These are phyloP conservation scores for Amniculicola lignicola DNA, from an alignment of 495 filamentous ascomycete genomes.

Conservation along the genomic window DNA sequence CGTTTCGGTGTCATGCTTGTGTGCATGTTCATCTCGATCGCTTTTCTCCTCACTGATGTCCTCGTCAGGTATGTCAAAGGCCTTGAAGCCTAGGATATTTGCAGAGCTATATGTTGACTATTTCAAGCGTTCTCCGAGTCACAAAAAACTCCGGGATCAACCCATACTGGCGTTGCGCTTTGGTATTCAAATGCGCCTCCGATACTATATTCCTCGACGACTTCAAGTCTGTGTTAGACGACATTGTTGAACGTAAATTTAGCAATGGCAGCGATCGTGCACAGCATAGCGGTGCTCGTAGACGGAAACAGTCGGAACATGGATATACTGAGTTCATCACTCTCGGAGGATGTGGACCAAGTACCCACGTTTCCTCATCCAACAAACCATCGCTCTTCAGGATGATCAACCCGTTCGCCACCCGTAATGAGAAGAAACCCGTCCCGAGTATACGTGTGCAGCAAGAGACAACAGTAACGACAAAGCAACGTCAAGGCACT, in stretches of 20 bases:
- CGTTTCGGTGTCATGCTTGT: conserved; percentile 31
- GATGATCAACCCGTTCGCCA: not conserved
- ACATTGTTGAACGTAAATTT: conserved; percentile 15
- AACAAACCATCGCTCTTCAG: not conserved
- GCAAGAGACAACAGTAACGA: conserved; percentile 22
- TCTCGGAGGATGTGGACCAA: conserved; percentile 12
- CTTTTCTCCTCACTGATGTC: conserved; percentile 29
- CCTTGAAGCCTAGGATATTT: no score
- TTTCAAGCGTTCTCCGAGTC: conserved; percentile 15
- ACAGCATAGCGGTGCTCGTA: not conserved
- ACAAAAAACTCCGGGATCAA: conserved; percentile 20
- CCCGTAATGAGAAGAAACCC: not conserved
- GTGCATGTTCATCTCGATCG: conserved; percentile 27
- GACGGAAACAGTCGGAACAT: not conserved
- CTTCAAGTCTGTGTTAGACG: conserved; percentile 33
- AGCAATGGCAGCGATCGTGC: conserved; percentile 6
- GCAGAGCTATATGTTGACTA: no score
- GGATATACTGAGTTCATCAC: conserved; percentile 6
- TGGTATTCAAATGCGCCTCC: conserved; percentile 34
- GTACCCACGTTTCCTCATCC: conserved; percentile 11
- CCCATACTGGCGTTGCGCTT: conserved; percentile 31
- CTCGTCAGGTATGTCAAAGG: no score
- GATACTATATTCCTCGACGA: conserved; percentile 35
- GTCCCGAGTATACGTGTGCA: conserved; percentile 20
- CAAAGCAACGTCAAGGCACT: conserved; percentile 13